Conservation (phyloP, 192 early-diverging fungal species). For the Coemansia biformis region DNA sequence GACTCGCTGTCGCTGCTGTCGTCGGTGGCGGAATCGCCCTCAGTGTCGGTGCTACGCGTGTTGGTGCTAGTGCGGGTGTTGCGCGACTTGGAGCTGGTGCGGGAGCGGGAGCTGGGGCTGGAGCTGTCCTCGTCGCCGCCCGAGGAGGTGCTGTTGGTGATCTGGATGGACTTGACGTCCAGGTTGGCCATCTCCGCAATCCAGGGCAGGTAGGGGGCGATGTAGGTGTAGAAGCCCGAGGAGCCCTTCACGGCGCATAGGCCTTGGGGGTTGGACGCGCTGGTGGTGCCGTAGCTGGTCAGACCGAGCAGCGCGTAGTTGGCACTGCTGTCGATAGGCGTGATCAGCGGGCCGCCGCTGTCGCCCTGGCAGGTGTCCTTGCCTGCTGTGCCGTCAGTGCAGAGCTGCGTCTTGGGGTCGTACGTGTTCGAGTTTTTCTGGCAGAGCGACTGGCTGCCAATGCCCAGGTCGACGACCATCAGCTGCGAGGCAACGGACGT, state of each 20-base stretch:
- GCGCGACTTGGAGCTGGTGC: no score
- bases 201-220: conserved; percentile 37
- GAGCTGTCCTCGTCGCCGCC: not conserved
- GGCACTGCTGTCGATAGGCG: conserved; percentile 4
- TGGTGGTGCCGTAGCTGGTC: conserved; percentile 32
- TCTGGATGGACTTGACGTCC: conserved; percentile 8
- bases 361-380: conserved; percentile 47
- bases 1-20: no score
- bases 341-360: conserved; percentile 42
- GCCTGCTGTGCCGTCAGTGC: conserved; percentile 37
- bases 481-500: conserved; percentile 14
- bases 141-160: conserved; percentile 18
- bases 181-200: conserved; percentile 16
- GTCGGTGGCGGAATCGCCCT: no score
- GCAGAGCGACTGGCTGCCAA: conserved; percentile 15
- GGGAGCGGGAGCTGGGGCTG: not conserved
- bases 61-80: no score
- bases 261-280: no score
- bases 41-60: no score
- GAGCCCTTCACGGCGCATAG: conserved; percentile 25
- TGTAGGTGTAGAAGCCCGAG: conserved; percentile 42
- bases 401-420: conserved; percentile 17
- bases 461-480: conserved; percentile 29
- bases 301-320: conserved; percentile 25
- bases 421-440: conserved; percentile 6